Evolutionary conservation across 345 rosid species (phyloP).

Genomic region (Microcos paniculata): DNA sequence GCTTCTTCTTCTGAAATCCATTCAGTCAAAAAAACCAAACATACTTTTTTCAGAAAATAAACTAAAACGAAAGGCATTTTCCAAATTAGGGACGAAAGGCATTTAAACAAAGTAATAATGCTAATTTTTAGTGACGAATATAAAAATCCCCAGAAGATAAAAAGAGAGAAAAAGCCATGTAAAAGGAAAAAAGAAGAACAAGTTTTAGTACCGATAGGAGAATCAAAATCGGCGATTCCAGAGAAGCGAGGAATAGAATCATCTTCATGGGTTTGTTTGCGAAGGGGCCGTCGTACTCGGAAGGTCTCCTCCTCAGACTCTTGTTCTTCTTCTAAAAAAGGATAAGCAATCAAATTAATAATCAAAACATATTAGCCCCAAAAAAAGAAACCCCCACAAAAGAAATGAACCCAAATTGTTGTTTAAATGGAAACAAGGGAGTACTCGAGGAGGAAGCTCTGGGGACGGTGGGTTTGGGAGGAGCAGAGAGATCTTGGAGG

Average conservation of each 20-base stretch:
- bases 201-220: slow-evolving; percentile 31
- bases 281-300: slow-evolving; percentile 40
- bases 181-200: not conserved
- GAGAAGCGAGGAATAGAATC: slow-evolving; percentile 34
- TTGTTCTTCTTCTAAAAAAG: slow-evolving; percentile 28
- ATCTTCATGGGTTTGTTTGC: slow-evolving; percentile 25
- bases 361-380: not conserved
- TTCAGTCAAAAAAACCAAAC: not conserved
- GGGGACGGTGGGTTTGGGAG: slow-evolving; percentile 37
- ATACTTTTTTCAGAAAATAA: not conserved
- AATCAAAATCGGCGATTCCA: slow-evolving; percentile 55
- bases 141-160: not conserved
- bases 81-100: not conserved
- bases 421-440: not conserved
- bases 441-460: slow-evolving; percentile 34
- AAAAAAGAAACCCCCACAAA: not conserved
- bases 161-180: not conserved
- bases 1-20: slow-evolving; percentile 28
- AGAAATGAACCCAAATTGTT: not conserved
- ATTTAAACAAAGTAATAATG: not conserved
- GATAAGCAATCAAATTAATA: not conserved
- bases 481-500: slow-evolving; percentile 70
- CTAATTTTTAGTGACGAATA: not conserved
- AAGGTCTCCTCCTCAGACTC: slow-evolving; percentile 26
- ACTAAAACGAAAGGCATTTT: not conserved